Evolutionary conservation across 805 yeast genomes (phyloP), one percentile per base, ranked within the genome.

Genomic region (Kuraishia floccosa): DNA sequence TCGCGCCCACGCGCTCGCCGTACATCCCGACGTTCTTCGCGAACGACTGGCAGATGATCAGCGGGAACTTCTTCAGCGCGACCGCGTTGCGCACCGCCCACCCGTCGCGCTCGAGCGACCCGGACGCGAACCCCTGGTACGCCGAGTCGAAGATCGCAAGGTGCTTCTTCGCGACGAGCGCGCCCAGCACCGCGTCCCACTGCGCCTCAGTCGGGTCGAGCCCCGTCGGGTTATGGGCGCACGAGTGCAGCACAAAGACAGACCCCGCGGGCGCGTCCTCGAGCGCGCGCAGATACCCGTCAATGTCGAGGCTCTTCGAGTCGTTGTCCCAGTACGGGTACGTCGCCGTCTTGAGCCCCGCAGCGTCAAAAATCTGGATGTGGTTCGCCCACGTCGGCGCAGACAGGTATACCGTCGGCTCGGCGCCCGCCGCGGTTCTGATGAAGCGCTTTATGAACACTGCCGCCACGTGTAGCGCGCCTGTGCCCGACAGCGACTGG

Each of bases 311-410:
- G 3, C 76, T 60, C 56, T 83, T 83, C 34, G 77, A 70, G 14
- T 60, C 64, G 33, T 65, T 61, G 49, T 89, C 70, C 87, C 94
- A 91, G 65, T 91, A 89, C 16, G 95, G 86, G 52, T 91, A 89
- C 12, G 63, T 55, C 23, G 63, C 73, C 24, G 79, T 76, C 41
- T 66, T 59, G 32, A 83, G 63, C 4, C 93, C 95, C 37, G 72
- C 63, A 32, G 69, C 59, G 41, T 69, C 64, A 53, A 87, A 91
- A 42, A 89, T 82, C 52, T 78, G 86, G 52, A 68, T 65, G 60
- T 89, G 98, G 63, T 91, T 91, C 32, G 91, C 94, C 98, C 98
- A 89, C n/a, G 97, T 86, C 41, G 98, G 98, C 36, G 68, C 60
- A 10, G 94, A 81, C 31, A 87, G 50, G 54, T 84, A 85, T 30